Conservation (phyloP, 495 filamentous ascomycete genomes). For the Paragyromitra xinjiangensis region DNA sequence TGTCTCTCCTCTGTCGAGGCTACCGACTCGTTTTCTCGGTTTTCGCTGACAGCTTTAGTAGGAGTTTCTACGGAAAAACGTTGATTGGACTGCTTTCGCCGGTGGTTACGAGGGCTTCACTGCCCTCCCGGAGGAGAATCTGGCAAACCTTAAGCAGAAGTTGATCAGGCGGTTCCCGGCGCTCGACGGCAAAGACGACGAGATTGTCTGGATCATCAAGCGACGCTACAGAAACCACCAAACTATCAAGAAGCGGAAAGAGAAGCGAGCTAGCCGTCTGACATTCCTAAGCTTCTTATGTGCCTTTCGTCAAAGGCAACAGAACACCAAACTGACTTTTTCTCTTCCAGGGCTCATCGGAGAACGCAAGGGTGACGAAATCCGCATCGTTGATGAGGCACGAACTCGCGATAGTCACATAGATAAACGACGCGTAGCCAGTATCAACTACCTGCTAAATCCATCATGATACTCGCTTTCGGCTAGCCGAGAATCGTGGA, state of each 20-base stretch:
- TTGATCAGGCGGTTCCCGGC: slow-evolving; percentile 50
- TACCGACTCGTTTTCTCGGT: slow-evolving; percentile 25
- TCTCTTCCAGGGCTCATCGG: slow-evolving; percentile 45
- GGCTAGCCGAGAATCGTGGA: slow-evolving; percentile 42
- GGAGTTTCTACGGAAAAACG: slow-evolving; percentile 55
- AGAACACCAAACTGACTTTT: slow-evolving; percentile 31
- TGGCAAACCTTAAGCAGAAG: slow-evolving; percentile 50
- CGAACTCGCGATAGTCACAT: slow-evolving; percentile 47
- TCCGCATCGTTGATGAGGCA: slow-evolving; percentile 52
- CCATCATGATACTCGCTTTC: slow-evolving; percentile 52
- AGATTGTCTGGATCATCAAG: slow-evolving; percentile 53
- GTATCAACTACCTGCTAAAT: slow-evolving; percentile 51
- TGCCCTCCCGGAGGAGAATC: slow-evolving; percentile 53
- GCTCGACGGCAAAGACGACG: slow-evolving; percentile 53
- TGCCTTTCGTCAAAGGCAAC: slow-evolving; percentile 24
- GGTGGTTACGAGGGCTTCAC: slow-evolving; percentile 54
- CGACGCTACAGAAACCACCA: slow-evolving; percentile 53
- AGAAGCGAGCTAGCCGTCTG: slow-evolving; percentile 54
- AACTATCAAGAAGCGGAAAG: slow-evolving; percentile 55
- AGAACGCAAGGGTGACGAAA: slow-evolving; percentile 51
- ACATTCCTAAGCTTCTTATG: slow-evolving; percentile 41
- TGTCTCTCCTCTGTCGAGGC: slow-evolving; percentile 22
- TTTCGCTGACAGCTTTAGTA: slow-evolving; percentile 45
- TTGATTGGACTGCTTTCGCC: slow-evolving; percentile 55
- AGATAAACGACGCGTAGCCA: slow-evolving; percentile 47